A percentile compares a stretch with the other conserved stretches of the same genome.
These are phyloP conservation scores for Paecilomyces niveus DNA, from an alignment of 2,329 filamentous ascomycete genomes.

Conservation along the genomic window DNA sequence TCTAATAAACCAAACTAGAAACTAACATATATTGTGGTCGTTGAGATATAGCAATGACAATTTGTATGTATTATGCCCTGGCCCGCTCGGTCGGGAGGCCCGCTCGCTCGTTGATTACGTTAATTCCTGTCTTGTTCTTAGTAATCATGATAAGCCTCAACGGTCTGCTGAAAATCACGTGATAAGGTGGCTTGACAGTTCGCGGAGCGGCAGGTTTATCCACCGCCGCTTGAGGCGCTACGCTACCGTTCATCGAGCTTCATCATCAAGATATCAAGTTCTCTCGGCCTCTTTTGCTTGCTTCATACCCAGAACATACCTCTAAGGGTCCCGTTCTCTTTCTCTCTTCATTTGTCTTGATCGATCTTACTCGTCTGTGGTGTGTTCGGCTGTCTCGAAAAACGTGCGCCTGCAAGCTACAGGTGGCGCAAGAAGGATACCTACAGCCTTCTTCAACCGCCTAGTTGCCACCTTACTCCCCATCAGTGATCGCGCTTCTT, in stretches of 20 bases:
- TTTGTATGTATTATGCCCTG: too few species aligned
- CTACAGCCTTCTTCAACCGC: neutral
- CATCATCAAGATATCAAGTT: neutral
- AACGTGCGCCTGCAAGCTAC: neutral
- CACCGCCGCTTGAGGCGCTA: neutral
- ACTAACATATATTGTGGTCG: too few species aligned
- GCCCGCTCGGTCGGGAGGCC: too few species aligned
- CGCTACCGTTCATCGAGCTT: neutral
- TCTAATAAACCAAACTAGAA: too few species aligned
- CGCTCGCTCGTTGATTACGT: too few species aligned
- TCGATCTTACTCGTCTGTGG: neutral
- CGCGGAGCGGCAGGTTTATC: neutral
- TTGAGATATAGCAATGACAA: too few species aligned
- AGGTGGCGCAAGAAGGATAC: neutral
- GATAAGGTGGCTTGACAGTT: neutral
- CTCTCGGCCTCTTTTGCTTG: neutral
- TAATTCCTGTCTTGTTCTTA: neutral
- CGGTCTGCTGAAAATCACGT: neutral
- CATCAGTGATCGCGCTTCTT: constrained; percentile 1
- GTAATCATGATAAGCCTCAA: neutral
- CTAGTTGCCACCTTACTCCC: neutral
- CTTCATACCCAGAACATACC: neutral
- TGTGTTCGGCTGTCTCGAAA: neutral
- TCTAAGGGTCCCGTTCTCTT: neutral
- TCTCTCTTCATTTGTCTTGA: neutral